Evolutionary conservation across 2,329 filamentous ascomycete species (phyloP).

Genomic region (Diaporthe vaccinii): DNA sequence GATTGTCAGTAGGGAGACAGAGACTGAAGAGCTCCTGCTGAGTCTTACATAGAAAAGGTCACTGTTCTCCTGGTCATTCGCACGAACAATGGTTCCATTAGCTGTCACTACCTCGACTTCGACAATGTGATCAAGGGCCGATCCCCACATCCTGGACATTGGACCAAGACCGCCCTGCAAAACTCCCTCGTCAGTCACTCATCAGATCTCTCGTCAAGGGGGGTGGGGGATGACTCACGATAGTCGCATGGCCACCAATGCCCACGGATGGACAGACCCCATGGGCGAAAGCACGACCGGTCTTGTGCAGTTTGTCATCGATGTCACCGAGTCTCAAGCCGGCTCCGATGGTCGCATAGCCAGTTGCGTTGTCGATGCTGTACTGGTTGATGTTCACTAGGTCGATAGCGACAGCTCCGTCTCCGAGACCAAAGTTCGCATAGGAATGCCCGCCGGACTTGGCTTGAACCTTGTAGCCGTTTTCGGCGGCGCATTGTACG

Average conservation of each 20-base stretch:
- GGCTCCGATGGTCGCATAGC: constrained; percentile 67
- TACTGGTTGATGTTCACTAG: constrained; percentile 66
- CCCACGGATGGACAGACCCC: constrained; percentile 72
- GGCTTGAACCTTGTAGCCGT: constrained; percentile 69
- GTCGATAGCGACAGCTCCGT: constrained; percentile 68
- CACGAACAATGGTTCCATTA: constrained; percentile 64
- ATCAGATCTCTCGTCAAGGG: background rate
- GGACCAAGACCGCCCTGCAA: constrained; percentile 68
- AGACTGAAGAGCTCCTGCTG: constrained; percentile 24
- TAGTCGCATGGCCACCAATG: constrained; percentile 70
- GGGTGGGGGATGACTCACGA: constrained; percentile 51
- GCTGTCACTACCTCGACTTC: constrained; percentile 70
- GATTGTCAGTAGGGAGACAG: background rate
- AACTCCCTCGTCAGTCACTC: background rate
- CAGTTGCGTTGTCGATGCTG: constrained; percentile 64
- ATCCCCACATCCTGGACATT: constrained; percentile 72
- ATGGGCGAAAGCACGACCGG: constrained; percentile 70
- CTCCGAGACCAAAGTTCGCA: constrained; percentile 53
- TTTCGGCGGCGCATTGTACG: constrained; percentile 67
- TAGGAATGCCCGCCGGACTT: constrained; percentile 76
- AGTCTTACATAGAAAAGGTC: constrained; percentile 66
- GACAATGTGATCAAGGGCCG: constrained; percentile 66
- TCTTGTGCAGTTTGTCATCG: constrained; percentile 63
- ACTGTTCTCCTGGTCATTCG: constrained; percentile 60
- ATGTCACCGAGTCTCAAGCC: constrained; percentile 67